Base-by-base conservation (phyloP, 306 rosid species). In the Lotus japonicus region DNA sequence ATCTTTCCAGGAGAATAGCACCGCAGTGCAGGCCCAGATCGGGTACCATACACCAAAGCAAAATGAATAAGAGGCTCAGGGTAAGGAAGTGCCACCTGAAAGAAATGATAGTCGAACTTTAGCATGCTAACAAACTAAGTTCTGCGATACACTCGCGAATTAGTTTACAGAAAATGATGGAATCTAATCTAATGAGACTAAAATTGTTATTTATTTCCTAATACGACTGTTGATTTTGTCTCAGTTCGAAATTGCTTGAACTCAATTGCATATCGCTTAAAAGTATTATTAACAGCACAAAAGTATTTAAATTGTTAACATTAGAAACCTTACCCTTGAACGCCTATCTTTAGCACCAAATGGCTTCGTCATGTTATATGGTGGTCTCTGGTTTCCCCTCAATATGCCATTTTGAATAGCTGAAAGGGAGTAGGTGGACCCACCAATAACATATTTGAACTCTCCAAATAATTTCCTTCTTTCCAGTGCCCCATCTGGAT, bases 351-450 rank as follows among this genome's bases (percentile, higher is more conserved):
- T 90, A 49, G 88, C 86, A 77, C 91, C 85, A 62, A 90, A 90
- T 75, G 97, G 94, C 84, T 86, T 90, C 94, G 77, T 77, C 75
- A 92, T 85, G 79, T 84, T 90, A 81, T 86, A 92, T 2, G 97
- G 97, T 0, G 98, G 92, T 74, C 96, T 82, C 80, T 83, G 92
- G 84, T 92, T 90, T 58, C 82, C 98, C 84, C 98, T 83, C 83
- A 92, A 83, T 65, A 92, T 88, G 64, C 97, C 98, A 79, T 92
- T 92, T 77, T 90, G 94, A 72, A 92, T 90, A 53, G 87, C 89
- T 41, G 97, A 92, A 54, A 92, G 96, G 46, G 98, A 92, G 82
- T 79, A 92, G 9, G 94, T 66, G 23, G 81, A 81, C 66, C 97
- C 98, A 68, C 94, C 90, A 57, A 92, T 76, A 13, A 90, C 90